These are phyloP conservation scores for Paspalum vaginatum DNA, from an alignment of 176 grass and related monocot species.

Conservation along the genomic window DNA sequence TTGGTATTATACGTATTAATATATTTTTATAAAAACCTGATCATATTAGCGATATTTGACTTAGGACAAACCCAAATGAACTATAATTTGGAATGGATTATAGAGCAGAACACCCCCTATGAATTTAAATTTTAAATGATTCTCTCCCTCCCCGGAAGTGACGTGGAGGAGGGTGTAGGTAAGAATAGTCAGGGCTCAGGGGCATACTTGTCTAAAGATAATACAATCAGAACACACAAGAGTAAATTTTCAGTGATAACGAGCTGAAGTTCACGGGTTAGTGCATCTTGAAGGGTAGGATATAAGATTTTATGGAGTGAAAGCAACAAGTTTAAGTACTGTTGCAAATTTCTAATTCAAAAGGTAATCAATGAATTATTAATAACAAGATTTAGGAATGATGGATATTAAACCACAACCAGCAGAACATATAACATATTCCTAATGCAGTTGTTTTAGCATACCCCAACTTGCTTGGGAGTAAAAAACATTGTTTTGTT, in stretches of 20 bases:
- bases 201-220: background rate
- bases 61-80: too few relatives aligned
- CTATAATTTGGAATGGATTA: too few relatives aligned
- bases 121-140: background rate
- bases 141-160: background rate
- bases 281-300: background rate
- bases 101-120: background rate
- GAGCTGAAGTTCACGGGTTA: background rate
- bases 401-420: background rate
- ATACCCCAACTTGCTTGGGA: too few relatives aligned
- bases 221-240: conserved; percentile 3
- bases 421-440: background rate
- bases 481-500: too few relatives aligned
- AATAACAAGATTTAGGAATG: background rate
- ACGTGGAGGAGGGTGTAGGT: background rate
- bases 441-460: background rate
- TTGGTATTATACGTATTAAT: too few relatives aligned
- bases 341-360: background rate
- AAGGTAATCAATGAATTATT: background rate
- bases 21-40: too few relatives aligned
- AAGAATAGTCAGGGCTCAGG: background rate
- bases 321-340: background rate
- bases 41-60: too few relatives aligned
- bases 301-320: background rate
- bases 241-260: background rate